Evolutionary conservation across 2,329 filamentous ascomycete species (phyloP).

Genomic region (Aspergillus intermedius): DNA sequence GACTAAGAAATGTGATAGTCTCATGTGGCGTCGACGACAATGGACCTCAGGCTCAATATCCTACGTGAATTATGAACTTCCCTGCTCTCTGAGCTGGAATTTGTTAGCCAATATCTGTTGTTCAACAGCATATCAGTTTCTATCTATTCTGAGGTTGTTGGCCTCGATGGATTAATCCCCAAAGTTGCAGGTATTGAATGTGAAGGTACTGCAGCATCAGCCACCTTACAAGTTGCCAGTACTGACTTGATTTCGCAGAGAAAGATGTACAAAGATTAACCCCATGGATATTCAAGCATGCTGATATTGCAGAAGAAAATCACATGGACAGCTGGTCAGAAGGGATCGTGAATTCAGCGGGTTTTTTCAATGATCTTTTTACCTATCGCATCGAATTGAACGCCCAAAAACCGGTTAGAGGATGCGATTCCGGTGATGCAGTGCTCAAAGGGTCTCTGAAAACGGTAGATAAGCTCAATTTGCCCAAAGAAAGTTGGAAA

Average conservation of each 20-base stretch:
- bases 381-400: neutral
- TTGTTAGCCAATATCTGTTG: neutral
- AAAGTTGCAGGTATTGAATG: neutral
- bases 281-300: constrained; percentile 4
- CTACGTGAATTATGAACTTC: too few species aligned
- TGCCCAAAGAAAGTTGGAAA: constrained; percentile 4
- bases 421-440: neutral
- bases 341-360: neutral
- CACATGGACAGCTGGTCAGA: neutral
- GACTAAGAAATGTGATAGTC: too few species aligned
- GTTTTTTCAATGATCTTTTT: constrained; percentile 1
- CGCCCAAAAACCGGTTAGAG: neutral
- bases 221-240: neutral
- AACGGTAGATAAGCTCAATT: neutral
- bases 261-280: constrained; percentile 1
- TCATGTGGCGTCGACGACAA: too few species aligned
- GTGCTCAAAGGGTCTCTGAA: neutral
- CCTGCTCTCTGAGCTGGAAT: too few species aligned
- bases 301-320: neutral
- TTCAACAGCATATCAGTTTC: constrained; percentile 8
- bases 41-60: too few species aligned
- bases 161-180: constrained; percentile 3
- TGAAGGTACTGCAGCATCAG: constrained; percentile 2
- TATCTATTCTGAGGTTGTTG: constrained; percentile 4
- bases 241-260: neutral